phyloP scores from a whole-genome alignment of 2,329 filamentous ascomycete species.

The Calonectria ilicicola region DNA sequence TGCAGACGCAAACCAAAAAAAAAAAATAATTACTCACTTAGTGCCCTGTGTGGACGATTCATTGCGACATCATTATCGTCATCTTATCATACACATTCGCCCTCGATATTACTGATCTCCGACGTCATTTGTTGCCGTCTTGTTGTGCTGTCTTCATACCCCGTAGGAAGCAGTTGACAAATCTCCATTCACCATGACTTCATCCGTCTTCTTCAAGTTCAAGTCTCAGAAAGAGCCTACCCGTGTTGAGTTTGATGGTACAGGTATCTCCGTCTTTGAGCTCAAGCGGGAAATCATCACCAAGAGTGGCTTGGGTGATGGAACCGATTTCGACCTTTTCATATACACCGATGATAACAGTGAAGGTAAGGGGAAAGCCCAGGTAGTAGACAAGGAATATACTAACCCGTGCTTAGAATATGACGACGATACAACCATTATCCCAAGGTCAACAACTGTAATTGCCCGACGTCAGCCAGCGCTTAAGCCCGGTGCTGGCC shows the following conservation, averaged over 20 bases:
- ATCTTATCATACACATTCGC: conserved; percentile 23
- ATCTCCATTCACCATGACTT: conserved; percentile 76
- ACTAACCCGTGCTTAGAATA: conserved; percentile 75
- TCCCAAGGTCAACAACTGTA: conserved; percentile 93
- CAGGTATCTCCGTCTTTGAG: conserved; percentile 97
- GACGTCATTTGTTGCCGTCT: conserved; percentile 35
- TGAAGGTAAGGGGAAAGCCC: conserved; percentile 75
- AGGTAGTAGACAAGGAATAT: not conserved
- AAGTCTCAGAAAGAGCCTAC: conserved; percentile 97
- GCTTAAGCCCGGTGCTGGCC: conserved; percentile 85
- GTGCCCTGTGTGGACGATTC: conserved; percentile 44
- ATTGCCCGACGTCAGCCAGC: conserved; percentile 90
- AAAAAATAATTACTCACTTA: conserved; percentile 48
- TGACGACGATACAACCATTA: conserved; percentile 97
- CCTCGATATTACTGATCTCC: conserved; percentile 32
- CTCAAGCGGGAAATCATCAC: conserved; percentile 98
- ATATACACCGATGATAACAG: conserved; percentile 93
- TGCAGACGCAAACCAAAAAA: conserved; percentile 35
- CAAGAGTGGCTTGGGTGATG: conserved; percentile 93
- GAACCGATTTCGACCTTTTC: conserved; percentile 94
- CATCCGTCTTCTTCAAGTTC: conserved; percentile 99
- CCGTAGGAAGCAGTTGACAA: conserved; percentile 43
- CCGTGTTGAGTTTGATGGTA: conserved; percentile 96
- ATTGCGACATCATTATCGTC: conserved; percentile 24
- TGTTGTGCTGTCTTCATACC: conserved; percentile 40